Evolutionary conservation across 129 eudicot species (phyloP), one percentile per base, ranked within the genome.

Genomic region (Artemisia annua): DNA sequence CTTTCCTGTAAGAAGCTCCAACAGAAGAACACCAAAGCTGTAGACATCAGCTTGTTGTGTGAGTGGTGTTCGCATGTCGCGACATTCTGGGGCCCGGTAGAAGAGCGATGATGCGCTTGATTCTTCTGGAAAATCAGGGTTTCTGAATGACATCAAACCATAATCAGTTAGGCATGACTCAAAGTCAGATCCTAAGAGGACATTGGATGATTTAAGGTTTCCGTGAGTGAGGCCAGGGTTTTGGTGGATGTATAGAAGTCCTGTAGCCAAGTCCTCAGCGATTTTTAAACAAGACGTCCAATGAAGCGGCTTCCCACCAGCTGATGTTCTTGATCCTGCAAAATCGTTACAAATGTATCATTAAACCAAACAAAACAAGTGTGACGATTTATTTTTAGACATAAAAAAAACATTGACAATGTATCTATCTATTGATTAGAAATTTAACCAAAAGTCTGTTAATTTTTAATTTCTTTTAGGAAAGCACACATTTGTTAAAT

Each of bases 251-350:
- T 95, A 86, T 20, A 85, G 80, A 32, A 95, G 84, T 10, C 97
- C 97, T 0, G 96, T 86, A 1, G 97, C 99, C 22, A 95, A 75
- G 78, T 95, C 99, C 82, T 95, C 99, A 1, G 99, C 99, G 52
- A 95, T 95, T 65, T 95, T 95, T 0, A 95, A 86, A 72, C 99
- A 95, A 2, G 99, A 95, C 44, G 99, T 95, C 99, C 99, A 95
- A 65, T 95, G 99, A 54, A 95, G 91, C 15, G 99, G 99, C 79
- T 95, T 95, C 46, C 97, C 94, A n/a, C 96, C 84, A 17, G 91
- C 97, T 10, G 94, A 82, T 57, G 96, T 80, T 86, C 97, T 90
- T 61, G 97, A 80, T 55, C 99, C 99, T 95, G 88, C 73, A 79
- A 54, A 69, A 35, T 64, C 94, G 16, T 62, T 28, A 12, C 3